Percentiles rank a stretch among this genome's conserved stretches.
Evolutionary conservation across 495 filamentous ascomycete species (phyloP).

Genomic region (Penicillium desertorum): DNA sequence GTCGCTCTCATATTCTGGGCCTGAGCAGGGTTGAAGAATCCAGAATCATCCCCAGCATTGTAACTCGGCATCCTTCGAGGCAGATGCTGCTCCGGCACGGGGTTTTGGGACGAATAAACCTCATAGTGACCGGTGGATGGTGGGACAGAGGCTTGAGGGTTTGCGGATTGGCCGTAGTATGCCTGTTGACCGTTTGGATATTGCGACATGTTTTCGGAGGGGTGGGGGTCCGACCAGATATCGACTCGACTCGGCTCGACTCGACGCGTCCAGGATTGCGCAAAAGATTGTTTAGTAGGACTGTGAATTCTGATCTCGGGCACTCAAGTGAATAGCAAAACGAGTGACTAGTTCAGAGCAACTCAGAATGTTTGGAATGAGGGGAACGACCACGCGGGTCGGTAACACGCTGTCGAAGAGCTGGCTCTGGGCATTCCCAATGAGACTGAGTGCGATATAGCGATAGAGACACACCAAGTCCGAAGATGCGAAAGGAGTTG

Average conservation of each 20-base stretch:
- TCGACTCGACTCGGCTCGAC: not conserved
- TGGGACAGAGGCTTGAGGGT: conserved; percentile 30
- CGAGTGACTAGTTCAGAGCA: conserved; percentile 2
- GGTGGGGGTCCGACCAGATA: not conserved
- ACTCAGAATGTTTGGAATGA: conserved; percentile 15
- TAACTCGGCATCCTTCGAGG: conserved; percentile 68
- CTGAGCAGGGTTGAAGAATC: conserved; percentile 44
- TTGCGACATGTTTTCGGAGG: conserved; percentile 41
- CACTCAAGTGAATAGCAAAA: conserved; percentile 2
- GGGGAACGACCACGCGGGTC: conserved; percentile 19
- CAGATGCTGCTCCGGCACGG: conserved; percentile 31
- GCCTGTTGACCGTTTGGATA: conserved; percentile 50
- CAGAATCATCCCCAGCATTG: conserved; percentile 74
- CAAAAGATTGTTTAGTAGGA: not conserved
- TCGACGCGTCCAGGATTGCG: not conserved
- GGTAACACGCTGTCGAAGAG: conserved; percentile 15
- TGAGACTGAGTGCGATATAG: not conserved
- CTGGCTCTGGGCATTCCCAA: conserved; percentile 13
- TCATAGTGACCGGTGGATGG: conserved; percentile 25
- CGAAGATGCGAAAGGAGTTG: not conserved
- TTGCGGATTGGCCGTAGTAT: conserved; percentile 46
- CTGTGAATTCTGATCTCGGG: not conserved
- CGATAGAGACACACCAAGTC: not conserved
- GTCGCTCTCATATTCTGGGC: conserved; percentile 33
- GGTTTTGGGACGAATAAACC: conserved; percentile 22